Evolutionary conservation across 2,329 filamentous ascomycete genomes (phyloP), one percentile per base, ranked within the genome.

Genomic region (Aspergillus vadensis): DNA sequence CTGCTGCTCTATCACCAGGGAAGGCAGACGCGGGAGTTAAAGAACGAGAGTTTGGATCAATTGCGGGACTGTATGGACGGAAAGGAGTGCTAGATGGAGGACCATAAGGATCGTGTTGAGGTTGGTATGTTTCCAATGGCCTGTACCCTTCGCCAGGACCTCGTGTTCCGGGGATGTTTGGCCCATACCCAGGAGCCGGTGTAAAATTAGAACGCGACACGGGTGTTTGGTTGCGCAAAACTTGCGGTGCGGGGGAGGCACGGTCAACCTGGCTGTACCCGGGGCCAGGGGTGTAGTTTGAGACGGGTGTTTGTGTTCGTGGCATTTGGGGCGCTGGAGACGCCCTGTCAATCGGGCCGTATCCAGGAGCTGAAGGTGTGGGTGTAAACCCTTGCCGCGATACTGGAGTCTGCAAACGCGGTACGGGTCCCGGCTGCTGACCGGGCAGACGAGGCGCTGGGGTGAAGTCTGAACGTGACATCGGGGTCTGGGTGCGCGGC

Each of bases 1-100:
- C 32, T 21, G 63, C 63, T 19, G 63, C 60, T 17, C 51, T 39
- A 2, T 63, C 55, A 2, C 47, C 47, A 25, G 63, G 56, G 14
- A 56, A 55, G 25, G 54, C 36, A 14, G 55, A 41, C 6, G 63
- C 62, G n/a, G 67, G 62, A 3, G 66, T 67, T 17, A 65, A 47
- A 6, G 65, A 61, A n/a, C 65, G 67, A 19, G 61, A 49, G 57
- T 67, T 66, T 3, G 68, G 64, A 53, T 67, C 69, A 17, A 54
- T 55, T 4, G 64, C 65, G 15, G 68, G 65, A 17, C 57, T 67
- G 41, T 67, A 69, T 0, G 65, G 54, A 14, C 63, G 66, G 41
- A 70, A 69, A 4, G 69, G 65, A 7, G 60, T 58, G 23, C 36
- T 58, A 0, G 60, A 54, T 4, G 43, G 32, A 7, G 53, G 43